Evolutionary conservation across 805 yeast genomes (phyloP).

Genomic region (Candida insectorum): DNA sequence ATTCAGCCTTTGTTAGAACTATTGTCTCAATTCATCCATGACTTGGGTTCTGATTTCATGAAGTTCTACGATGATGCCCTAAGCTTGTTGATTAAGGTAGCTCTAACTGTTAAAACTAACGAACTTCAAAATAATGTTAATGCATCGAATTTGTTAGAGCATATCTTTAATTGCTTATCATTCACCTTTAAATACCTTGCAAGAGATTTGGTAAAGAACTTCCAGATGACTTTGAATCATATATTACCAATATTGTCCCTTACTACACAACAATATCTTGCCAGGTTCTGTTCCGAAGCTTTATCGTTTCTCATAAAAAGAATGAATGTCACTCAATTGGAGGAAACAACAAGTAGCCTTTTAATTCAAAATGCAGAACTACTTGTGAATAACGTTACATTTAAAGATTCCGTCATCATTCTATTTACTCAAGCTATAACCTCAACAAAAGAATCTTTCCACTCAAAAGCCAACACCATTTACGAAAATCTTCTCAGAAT

Average conservation of each 20-base stretch:
- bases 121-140: slow-evolving; percentile 53
- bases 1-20: slow-evolving; percentile 77
- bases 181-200: slow-evolving; percentile 86
- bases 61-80: slow-evolving; percentile 59
- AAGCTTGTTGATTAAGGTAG: slow-evolving; percentile 45
- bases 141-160: slow-evolving; percentile 66
- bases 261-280: slow-evolving; percentile 56
- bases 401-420: slow-evolving; percentile 54
- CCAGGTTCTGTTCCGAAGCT: slow-evolving; percentile 88
- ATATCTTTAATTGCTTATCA: slow-evolving; percentile 81
- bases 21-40: slow-evolving; percentile 83
- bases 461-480: slow-evolving; percentile 62
- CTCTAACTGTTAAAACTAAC: slow-evolving; percentile 33
- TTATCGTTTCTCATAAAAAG: slow-evolving; percentile 79
- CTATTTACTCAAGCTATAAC: slow-evolving; percentile 73
- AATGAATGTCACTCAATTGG: slow-evolving; percentile 47
- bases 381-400: slow-evolving; percentile 41
- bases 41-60: slow-evolving; percentile 87
- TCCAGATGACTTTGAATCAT: slow-evolving; percentile 64
- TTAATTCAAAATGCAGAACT: slow-evolving; percentile 31
- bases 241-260: slow-evolving; percentile 63
- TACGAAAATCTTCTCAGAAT: slow-evolving; percentile 43
- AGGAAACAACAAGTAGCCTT: slow-evolving; percentile 41
- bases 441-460: slow-evolving; percentile 68
- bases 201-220: slow-evolving; percentile 53